Percentiles rank a stretch among this genome's conserved stretches.
Evolutionary conservation across 495 filamentous ascomycete species (phyloP).

Genomic region (Gamarada debralockiae): DNA sequence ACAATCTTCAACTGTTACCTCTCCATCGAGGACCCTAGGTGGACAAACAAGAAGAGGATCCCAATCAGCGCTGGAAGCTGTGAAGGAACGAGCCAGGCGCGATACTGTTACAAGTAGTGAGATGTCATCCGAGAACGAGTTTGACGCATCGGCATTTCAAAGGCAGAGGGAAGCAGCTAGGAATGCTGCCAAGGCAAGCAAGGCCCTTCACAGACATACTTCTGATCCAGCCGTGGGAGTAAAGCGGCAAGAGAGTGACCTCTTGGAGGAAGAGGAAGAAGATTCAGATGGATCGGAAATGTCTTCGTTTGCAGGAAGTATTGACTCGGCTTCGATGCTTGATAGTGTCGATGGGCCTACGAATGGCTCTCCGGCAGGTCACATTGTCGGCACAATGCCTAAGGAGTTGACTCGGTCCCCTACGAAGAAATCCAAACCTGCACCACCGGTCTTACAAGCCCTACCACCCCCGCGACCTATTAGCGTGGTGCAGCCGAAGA

Average conservation of each 20-base stretch:
- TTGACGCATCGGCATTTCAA: constrained; percentile 64
- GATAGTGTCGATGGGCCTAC: constrained; percentile 42
- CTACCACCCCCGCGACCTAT: constrained; percentile 89
- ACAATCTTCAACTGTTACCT: constrained; percentile 40
- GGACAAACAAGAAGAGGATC: constrained; percentile 57
- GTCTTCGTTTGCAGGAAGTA: constrained; percentile 48
- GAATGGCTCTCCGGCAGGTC: constrained; percentile 42
- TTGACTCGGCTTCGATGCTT: constrained; percentile 50
- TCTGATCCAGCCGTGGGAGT: constrained; percentile 29
- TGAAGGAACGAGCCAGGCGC: constrained; percentile 70
- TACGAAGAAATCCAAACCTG: constrained; percentile 55
- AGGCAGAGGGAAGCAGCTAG: constrained; percentile 34
- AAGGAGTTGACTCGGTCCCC: constrained; percentile 49
- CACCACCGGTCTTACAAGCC: constrained; percentile 62
- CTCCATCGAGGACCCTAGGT: constrained; percentile 11
- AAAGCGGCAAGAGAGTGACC: constrained; percentile 47
- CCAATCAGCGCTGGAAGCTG: constrained; percentile 66
- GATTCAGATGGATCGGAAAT: constrained; percentile 53
- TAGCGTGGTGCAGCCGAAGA: constrained; percentile 76
- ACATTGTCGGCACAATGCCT: constrained; percentile 51
- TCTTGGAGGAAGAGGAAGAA: constrained; percentile 50
- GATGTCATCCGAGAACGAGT: constrained; percentile 84
- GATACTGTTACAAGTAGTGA: constrained; percentile 92
- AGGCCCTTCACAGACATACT: constrained; percentile 29
- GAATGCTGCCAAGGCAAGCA: constrained; percentile 39